Evolutionary conservation across 768 basidiomycete genomes (phyloP), one percentile per base, ranked within the genome.

Genomic region (Boletus sp.): DNA sequence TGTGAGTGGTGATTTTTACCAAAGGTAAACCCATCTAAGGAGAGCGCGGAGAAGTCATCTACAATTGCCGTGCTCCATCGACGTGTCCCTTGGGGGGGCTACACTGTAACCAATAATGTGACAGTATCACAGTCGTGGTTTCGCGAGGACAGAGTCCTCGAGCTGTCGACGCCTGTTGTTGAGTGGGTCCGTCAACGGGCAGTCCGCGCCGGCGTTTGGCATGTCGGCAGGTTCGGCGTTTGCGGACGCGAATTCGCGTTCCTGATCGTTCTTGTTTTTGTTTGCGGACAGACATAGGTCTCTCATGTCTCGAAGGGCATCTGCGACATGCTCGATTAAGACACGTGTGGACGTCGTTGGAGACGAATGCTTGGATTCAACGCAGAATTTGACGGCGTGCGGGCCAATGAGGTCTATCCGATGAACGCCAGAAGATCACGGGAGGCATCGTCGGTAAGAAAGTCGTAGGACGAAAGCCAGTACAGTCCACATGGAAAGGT

Each of bases 311-410:
- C 75, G 65, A 59, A 98, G 66, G 15, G 87, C 84, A 49, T 79
- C 75, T 17, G 73, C 66, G 45, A 97, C 72, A 23, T 81, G 79
- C 43, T 75, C 65, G 62, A 88, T 85, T 68, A 96, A 89, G 25
- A 54, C 52, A 8, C 75, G 68, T 14, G 93, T 96, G 17, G 89
- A 90, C 17, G 93, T 95, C 17, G 72, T 64, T 4, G 78, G 65
- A 56, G 77, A 83, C 6, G 88, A 87, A 55, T 78, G 73, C 69
- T 98, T 98, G 42, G 88, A 91, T 68, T 98, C 96, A 66, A 97
- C 84, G 2, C 96, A 94, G 72, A 97, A 94, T 70, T 93, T 95
- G 65, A 98, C 77, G 53, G 84, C 76, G 40, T 85, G 73, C 14
- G 86, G 83, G 14, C 86, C 91, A 53, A 89, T 81, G 54, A 96